phyloP scores from a whole-genome alignment of 306 rosid species.

The Chamaecrista fasciculata region DNA sequence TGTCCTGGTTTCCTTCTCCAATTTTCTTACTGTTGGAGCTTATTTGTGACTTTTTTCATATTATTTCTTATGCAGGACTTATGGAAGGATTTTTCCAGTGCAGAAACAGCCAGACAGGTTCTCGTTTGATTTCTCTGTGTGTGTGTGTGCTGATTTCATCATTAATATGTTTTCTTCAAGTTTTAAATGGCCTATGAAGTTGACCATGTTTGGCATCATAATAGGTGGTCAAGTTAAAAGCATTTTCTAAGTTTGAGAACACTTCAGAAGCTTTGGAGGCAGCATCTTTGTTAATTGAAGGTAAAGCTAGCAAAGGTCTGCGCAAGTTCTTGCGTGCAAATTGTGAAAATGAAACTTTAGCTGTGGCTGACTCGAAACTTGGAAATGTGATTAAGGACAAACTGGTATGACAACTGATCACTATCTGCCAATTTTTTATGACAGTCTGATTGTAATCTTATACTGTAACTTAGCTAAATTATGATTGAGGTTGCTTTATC shows the following conservation, averaged over 20 bases:
- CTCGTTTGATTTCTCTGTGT: neutral
- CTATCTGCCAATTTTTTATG: neutral
- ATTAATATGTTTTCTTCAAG: neutral
- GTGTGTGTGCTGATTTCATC: neutral
- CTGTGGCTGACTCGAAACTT: constrained; percentile 89
- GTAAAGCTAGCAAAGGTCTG: constrained; percentile 87
- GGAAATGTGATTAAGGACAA: constrained; percentile 85
- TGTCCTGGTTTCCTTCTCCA: neutral
- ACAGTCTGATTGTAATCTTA: neutral
- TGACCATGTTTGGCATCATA: neutral
- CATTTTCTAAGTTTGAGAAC: constrained; percentile 85
- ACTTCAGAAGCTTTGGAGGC: constrained; percentile 88
- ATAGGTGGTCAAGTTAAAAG: constrained; percentile 82
- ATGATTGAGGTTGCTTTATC: neutral
- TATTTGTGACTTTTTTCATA: too few relatives aligned
- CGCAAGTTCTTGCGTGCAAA: constrained; percentile 82
- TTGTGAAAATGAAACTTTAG: constrained; percentile 73
- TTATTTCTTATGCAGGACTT: constrained; percentile 53
- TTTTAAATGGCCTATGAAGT: neutral
- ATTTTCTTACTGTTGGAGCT: neutral
- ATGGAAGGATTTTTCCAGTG: constrained; percentile 53
- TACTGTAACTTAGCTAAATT: neutral
- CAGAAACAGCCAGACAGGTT: constrained; percentile 85
- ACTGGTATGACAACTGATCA: constrained; percentile 46
- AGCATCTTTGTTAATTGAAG: constrained; percentile 66